Conservation (phyloP, 2,329 filamentous ascomycete genomes). For the Colletotrichum sp. region DNA sequence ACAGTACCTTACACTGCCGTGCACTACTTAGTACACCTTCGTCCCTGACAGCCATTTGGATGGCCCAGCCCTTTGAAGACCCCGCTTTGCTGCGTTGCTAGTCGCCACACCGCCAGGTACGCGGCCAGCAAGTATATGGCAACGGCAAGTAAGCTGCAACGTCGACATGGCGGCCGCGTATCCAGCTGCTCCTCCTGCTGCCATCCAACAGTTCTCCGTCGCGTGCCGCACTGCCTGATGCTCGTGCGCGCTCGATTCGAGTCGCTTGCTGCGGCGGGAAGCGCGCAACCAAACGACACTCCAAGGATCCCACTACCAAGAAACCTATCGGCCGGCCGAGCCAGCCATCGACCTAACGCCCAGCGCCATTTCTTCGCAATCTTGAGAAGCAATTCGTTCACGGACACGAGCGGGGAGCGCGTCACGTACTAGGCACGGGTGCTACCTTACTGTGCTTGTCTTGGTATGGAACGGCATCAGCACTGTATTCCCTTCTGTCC, state of each 20-base stretch:
- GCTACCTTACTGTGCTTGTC: not conserved
- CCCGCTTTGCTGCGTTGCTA: not conserved
- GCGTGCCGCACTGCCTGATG: not conserved
- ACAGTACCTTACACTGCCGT: not conserved
- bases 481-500: not conserved
- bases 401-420: not conserved
- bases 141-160: not conserved
- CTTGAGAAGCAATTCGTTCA: not conserved
- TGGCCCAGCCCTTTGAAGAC: not conserved
- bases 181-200: not conserved
- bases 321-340: constrained; percentile 3
- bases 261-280: not conserved
- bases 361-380: not conserved
- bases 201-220: not conserved
- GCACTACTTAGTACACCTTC: not conserved
- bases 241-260: not conserved
- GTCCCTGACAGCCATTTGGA: not conserved
- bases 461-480: not conserved
- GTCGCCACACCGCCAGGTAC: constrained; percentile 6
- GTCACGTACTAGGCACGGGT: not conserved
- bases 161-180: not conserved
- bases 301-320: not conserved
- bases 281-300: not conserved
- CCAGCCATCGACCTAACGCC: not conserved
- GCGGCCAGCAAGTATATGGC: not conserved